Evolutionary conservation across 2,329 filamentous ascomycete genomes (phyloP), one percentile per base, ranked within the genome.

Genomic region (Xylaria arbuscula): DNA sequence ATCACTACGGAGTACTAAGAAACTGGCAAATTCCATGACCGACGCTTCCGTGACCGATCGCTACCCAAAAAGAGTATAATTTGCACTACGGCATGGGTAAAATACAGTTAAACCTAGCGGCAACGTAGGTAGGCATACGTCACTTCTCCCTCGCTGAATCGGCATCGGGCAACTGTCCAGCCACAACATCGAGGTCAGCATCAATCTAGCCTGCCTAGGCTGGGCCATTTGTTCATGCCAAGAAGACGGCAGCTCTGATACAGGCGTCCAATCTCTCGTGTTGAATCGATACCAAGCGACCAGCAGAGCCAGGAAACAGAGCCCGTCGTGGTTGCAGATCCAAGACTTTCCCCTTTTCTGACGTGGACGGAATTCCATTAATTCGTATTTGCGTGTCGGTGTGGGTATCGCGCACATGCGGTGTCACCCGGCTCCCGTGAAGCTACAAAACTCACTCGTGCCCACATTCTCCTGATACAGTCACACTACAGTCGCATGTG

Each of bases 371-470:
- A 73, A 75, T 75, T 74, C 74, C 74, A 74, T 70, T 72, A 72
- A 68, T 75, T 77, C 75, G 75, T 77, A 76, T 76, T 66, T 73
- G 72, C 73, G 70, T 72, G 73, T 65, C 64, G 17, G 53, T 65
- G 68, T 71, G 70, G 70, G 60, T 72, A 72, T 70, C 45, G 63
- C 62, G 62, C 62, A 58, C 62, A 63, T 71, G 70, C 67, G 62
- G 72, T 72, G 61, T 66, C 62, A 66, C 68, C 64, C 57, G 55
- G 50, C 59, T 63, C 62, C 60, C 62, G 63, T 70, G 72, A 72
- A 76, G 75, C 75, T 76, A 76, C 75, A 76, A 76, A 76, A 75
- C 75, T 72, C 73, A 67, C 64, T 73, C 70, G 67, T 72, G 70
- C 71, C 74, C 74, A 67, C 65, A 61, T 66, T 70, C 68, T 67